Percentiles rank a stretch among this genome's conserved stretches.
These are phyloP conservation scores for Plasmodium inui DNA, from an alignment of 169 alveolate genomes.

Conservation along the genomic window DNA sequence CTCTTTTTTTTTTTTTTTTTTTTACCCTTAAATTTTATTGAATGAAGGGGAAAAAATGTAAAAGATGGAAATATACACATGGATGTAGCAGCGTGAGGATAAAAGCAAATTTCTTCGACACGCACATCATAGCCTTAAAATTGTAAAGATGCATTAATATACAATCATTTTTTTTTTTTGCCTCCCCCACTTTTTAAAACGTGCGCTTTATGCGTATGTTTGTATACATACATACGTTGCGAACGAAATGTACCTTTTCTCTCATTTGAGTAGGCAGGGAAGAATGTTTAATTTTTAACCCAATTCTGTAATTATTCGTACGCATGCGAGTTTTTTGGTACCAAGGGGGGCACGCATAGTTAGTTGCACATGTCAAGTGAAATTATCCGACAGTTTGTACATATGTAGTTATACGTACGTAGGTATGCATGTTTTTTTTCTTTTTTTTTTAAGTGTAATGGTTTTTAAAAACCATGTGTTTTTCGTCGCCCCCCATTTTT, in stretches of 20 bases:
- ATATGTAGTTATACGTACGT: not conserved
- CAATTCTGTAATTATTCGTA: not conserved
- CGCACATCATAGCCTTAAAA: not conserved
- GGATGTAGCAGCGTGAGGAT: not conserved
- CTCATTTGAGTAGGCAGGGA: not conserved
- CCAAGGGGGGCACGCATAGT: not conserved
- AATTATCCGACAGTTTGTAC: not conserved
- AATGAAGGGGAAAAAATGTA: not conserved
- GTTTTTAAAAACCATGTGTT: not conserved
- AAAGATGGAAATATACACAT: not conserved
- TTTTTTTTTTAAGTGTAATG: constrained; percentile 8
- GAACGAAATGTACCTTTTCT: not conserved
- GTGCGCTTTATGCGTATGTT: not conserved
- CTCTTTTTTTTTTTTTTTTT: not conserved
- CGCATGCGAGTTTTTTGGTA: not conserved
- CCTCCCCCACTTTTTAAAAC: not conserved
- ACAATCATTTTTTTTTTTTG: not conserved
- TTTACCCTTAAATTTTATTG: not conserved
- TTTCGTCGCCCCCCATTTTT: not conserved
- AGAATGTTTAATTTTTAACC: not conserved
- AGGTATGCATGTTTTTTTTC: not conserved
- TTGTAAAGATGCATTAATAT: not conserved
- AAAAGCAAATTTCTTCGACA: not conserved
- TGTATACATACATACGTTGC: not conserved
- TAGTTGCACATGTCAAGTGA: not conserved